A percentile compares a stretch with the other conserved stretches of the same genome.
Conservation (phyloP, 495 filamentous ascomycete genomes). For the Annulohypoxylon stygium region DNA sequence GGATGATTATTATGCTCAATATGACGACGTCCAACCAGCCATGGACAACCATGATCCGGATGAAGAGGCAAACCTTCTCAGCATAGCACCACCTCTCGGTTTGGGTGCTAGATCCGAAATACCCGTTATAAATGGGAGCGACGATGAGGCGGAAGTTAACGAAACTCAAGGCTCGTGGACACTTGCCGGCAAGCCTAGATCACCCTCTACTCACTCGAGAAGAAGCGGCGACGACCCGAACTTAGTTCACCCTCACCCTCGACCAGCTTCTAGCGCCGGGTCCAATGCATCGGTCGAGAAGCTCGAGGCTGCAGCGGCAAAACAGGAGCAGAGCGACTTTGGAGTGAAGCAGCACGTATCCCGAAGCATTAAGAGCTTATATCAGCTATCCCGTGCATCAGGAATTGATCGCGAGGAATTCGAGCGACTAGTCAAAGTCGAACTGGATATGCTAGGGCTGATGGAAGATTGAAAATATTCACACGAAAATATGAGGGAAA, state of each 20-base stretch:
- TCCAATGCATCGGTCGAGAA: constrained; percentile 72
- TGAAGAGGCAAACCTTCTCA: constrained; percentile 61
- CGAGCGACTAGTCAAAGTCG: constrained; percentile 80
- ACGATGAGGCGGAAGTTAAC: constrained; percentile 45
- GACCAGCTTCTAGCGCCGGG: constrained; percentile 66
- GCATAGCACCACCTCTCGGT: constrained; percentile 55
- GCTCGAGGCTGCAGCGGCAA: constrained; percentile 74
- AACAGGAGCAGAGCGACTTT: constrained; percentile 76
- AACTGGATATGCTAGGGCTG: constrained; percentile 81
- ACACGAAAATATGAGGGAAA: background rate
- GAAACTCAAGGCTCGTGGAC: constrained; percentile 53
- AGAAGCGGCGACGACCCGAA: constrained; percentile 45
- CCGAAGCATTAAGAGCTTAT: constrained; percentile 89
- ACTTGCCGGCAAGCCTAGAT: constrained; percentile 55
- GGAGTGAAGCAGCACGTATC: constrained; percentile 91
- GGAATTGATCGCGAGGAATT: constrained; percentile 90
- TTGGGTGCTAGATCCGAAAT: constrained; percentile 38
- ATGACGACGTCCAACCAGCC: constrained; percentile 87
- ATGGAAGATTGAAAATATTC: constrained; percentile 73
- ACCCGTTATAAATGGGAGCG: constrained; percentile 38
- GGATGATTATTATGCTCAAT: constrained; percentile 87
- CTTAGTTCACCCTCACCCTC: constrained; percentile 58
- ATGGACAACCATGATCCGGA: constrained; percentile 90
- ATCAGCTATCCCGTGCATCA: constrained; percentile 78
- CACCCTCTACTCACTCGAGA: constrained; percentile 53